These are phyloP conservation scores for Ascochyta pisi DNA, from an alignment of 2,329 filamentous ascomycete species.

Conservation along the genomic window DNA sequence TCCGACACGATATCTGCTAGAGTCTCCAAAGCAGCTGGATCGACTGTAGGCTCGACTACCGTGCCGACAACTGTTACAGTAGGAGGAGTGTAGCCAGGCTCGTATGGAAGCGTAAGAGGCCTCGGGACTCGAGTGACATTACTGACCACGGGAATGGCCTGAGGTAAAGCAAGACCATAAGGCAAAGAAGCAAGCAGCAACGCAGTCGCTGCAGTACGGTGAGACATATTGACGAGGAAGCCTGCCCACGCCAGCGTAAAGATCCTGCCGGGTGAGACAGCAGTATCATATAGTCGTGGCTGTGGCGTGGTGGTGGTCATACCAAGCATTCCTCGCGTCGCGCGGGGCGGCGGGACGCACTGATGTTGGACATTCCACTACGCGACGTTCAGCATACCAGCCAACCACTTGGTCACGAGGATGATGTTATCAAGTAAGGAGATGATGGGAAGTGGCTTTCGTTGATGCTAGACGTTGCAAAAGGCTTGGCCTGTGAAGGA, in stretches of 20 bases:
- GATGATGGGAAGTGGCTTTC: slow-evolving; percentile 3
- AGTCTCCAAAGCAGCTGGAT: not conserved
- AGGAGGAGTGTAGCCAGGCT: slow-evolving; percentile 1
- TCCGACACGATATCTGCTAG: not conserved
- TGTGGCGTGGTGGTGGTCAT: slow-evolving; percentile 3
- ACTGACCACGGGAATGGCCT: slow-evolving; percentile 6
- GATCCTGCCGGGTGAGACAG: slow-evolving; percentile 12
- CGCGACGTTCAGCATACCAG: slow-evolving; percentile 16
- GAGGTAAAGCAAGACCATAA: slow-evolving; percentile 18
- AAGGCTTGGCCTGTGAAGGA: slow-evolving; percentile 1
- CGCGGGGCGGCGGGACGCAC: slow-evolving; percentile 12
- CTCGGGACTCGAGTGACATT: not conserved
- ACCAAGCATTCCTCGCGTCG: slow-evolving; percentile 27
- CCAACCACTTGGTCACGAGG: slow-evolving; percentile 20
- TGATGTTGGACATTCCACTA: slow-evolving; percentile 24
- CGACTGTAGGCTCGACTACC: not conserved
- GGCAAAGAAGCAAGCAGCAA: slow-evolving; percentile 28
- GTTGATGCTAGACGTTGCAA: slow-evolving; percentile 15
- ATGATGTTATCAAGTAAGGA: slow-evolving; percentile 21
- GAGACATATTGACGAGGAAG: slow-evolving; percentile 23
- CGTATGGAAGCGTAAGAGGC: slow-evolving; percentile 10
- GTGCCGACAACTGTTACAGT: slow-evolving; percentile 12
- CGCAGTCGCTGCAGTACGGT: slow-evolving; percentile 19
- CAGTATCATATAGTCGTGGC: slow-evolving; percentile 18
- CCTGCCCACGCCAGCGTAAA: slow-evolving; percentile 23